Percentiles rank a stretch among this genome's conserved stretches.
phyloP scores from a whole-genome alignment of 768 basidiomycete genomes.

The Kondoa subrosea region DNA sequence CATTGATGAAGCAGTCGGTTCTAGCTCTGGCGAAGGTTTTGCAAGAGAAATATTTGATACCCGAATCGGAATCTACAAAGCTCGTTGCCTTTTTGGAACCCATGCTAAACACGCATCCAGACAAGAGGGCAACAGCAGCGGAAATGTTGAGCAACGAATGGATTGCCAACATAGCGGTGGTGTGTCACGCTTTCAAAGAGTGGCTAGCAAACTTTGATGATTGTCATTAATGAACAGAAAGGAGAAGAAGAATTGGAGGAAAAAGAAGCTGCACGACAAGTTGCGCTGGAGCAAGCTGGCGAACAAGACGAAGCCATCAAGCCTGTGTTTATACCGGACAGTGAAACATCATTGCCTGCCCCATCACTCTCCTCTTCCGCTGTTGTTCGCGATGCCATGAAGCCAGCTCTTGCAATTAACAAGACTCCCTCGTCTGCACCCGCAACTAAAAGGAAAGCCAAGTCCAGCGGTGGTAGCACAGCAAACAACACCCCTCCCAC shows the following conservation, averaged over 20 bases:
- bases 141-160: conserved; percentile 74
- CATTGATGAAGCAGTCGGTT: background rate
- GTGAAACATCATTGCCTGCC: background rate
- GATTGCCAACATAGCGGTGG: conserved; percentile 59
- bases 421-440: conserved; percentile 7
- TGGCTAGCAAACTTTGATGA: background rate
- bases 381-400: conserved; percentile 7
- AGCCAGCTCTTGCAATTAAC: conserved; percentile 5
- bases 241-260: conserved; percentile 15
- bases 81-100: conserved; percentile 67
- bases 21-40: conserved; percentile 31
- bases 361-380: conserved; percentile 1
- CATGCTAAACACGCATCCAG: conserved; percentile 78
- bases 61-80: conserved; percentile 58
- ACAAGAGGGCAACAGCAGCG: conserved; percentile 70
- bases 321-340: background rate
- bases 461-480: conserved; percentile 4
- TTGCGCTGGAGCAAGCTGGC: background rate
- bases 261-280: background rate
- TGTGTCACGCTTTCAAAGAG: background rate
- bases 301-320: background rate
- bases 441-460: background rate
- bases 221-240: background rate
- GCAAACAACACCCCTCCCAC: conserved; percentile 7
- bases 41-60: conserved; percentile 84